Percentiles rank a stretch among this genome's conserved stretches.
Conservation (phyloP, 495 filamentous ascomycete genomes). For the Aspergillus biplanus region DNA sequence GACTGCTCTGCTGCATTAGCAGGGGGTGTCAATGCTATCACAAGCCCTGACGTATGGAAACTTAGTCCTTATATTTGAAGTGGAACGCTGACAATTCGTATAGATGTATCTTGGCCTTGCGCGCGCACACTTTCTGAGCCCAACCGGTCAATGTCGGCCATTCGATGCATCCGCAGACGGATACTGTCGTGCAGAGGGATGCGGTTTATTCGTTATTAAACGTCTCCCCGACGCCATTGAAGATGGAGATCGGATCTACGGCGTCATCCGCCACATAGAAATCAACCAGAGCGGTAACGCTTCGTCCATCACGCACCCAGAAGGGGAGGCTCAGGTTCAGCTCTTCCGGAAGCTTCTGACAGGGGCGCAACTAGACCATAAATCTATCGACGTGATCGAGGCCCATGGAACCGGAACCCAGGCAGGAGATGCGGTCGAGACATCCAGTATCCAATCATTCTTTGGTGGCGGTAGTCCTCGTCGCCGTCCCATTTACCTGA, state of each 20-base stretch:
- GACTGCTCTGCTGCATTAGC: slow-evolving; percentile 74
- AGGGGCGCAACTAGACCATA: slow-evolving; percentile 47
- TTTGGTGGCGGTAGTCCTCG: not conserved
- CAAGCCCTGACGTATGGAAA: slow-evolving; percentile 69
- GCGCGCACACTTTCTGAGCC: slow-evolving; percentile 69
- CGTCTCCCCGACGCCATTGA: slow-evolving; percentile 45
- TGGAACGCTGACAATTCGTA: too few species aligned
- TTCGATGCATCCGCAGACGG: slow-evolving; percentile 71
- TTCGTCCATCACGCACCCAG: slow-evolving; percentile 48
- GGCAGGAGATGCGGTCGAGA: slow-evolving; percentile 31
- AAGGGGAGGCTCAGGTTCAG: slow-evolving; percentile 50
- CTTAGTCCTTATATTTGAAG: too few species aligned
- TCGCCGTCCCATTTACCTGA: slow-evolving; percentile 23
- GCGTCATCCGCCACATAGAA: slow-evolving; percentile 31
- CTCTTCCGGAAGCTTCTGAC: slow-evolving; percentile 47
- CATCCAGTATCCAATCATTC: slow-evolving; percentile 27
- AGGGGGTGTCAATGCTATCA: slow-evolving; percentile 68
- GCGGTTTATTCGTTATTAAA: slow-evolving; percentile 48
- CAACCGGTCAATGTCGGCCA: slow-evolving; percentile 66
- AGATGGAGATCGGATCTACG: slow-evolving; percentile 49
- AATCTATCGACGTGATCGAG: slow-evolving; percentile 55
- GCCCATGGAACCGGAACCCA: slow-evolving; percentile 51
- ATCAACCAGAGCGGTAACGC: slow-evolving; percentile 53
- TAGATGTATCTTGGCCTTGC: slow-evolving; percentile 70
- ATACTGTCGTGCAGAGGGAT: slow-evolving; percentile 63